phyloP scores from a whole-genome alignment of 2,329 filamentous ascomycete genomes.

The Cercospora sojina region DNA sequence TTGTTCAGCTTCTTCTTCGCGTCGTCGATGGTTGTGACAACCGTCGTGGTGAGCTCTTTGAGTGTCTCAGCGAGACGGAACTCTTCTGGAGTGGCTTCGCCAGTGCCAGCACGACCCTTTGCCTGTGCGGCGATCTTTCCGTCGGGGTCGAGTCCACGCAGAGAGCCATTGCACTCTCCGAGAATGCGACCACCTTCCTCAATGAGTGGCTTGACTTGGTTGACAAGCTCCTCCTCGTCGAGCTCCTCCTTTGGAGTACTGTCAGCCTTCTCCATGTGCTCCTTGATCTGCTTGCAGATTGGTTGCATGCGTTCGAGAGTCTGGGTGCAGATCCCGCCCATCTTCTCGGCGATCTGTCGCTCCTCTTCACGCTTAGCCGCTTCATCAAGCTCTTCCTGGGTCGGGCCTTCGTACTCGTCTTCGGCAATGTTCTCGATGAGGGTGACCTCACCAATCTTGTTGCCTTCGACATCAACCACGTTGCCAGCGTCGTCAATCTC shows the following conservation, averaged over 20 bases:
- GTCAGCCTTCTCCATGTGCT: slow-evolving; percentile 79
- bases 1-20: slow-evolving; percentile 85
- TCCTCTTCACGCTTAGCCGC: slow-evolving; percentile 62
- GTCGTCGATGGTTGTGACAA: slow-evolving; percentile 80
- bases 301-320: slow-evolving; percentile 81
- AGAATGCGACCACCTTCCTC: slow-evolving; percentile 82
- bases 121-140: slow-evolving; percentile 81
- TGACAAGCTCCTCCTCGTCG: slow-evolving; percentile 84
- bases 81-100: slow-evolving; percentile 79
- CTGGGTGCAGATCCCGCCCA: slow-evolving; percentile 69
- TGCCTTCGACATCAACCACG: slow-evolving; percentile 56
- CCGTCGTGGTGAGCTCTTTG: slow-evolving; percentile 79
- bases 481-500: slow-evolving; percentile 56
- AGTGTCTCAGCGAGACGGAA: slow-evolving; percentile 79
- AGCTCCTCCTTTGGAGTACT: slow-evolving; percentile 80
- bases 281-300: slow-evolving; percentile 81
- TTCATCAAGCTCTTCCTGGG: slow-evolving; percentile 54
- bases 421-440: slow-evolving; percentile 59
- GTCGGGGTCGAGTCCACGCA: slow-evolving; percentile 85
- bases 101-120: slow-evolving; percentile 73
- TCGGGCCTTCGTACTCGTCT: slow-evolving; percentile 54
- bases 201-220: slow-evolving; percentile 81
- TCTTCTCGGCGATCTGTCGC: slow-evolving; percentile 73
- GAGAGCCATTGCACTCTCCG: slow-evolving; percentile 79
- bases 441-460: slow-evolving; percentile 63